Evolutionary conservation across 768 basidiomycete species (phyloP).

Genomic region (Leccinum subtestaceum): DNA sequence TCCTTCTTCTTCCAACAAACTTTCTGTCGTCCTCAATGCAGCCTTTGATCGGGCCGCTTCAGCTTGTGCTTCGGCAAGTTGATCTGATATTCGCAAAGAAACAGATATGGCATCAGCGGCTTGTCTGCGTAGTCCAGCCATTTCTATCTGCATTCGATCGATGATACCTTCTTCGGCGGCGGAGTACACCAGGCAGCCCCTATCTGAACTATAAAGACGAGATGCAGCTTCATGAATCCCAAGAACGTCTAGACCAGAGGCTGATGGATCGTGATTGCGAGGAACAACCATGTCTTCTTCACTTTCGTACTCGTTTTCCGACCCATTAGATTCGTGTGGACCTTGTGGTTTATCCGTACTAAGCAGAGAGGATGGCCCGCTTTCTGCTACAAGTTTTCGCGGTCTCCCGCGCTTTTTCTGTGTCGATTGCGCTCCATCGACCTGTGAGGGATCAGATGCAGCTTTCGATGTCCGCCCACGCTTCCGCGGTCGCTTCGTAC

Average conservation of each 20-base stretch:
- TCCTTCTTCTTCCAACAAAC: conserved; percentile 58
- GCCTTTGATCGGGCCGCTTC: conserved; percentile 57
- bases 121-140: conserved; percentile 60
- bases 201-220: conserved; percentile 42
- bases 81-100: conserved; percentile 64
- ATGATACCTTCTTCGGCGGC: conserved; percentile 42
- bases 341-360: conserved; percentile 38
- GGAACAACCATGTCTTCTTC: conserved; percentile 59
- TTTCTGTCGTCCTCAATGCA: conserved; percentile 53
- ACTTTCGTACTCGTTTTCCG: conserved; percentile 59
- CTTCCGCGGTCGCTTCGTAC: conserved; percentile 82
- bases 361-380: conserved; percentile 18
- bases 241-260: conserved; percentile 37
- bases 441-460: conserved; percentile 15
- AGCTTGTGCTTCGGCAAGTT: conserved; percentile 62
- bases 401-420: conserved; percentile 44
- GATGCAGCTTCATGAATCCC: conserved; percentile 35
- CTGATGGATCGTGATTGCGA: conserved; percentile 42
- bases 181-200: conserved; percentile 24
- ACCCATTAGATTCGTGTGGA: conserved; percentile 39
- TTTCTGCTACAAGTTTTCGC: conserved; percentile 27
- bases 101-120: conserved; percentile 66
- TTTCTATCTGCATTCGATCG: conserved; percentile 65
- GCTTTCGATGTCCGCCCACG: conserved; percentile 63
- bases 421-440: conserved; percentile 6